Base-by-base conservation (phyloP, 1,284 basidiomycete species). In the Sanghuangporus sanghuang region DNA sequence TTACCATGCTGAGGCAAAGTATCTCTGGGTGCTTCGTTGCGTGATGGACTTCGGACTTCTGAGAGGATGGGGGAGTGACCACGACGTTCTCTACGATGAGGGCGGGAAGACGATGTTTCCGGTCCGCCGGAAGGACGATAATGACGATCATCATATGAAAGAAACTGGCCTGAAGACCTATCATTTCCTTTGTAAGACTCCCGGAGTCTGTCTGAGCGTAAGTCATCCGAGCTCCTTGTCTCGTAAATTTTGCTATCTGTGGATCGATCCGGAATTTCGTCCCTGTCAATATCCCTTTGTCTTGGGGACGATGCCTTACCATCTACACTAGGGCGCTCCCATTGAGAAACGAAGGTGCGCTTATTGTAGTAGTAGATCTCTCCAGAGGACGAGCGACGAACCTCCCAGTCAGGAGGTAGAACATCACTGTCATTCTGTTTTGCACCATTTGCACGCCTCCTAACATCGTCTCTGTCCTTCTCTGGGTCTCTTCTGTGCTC, bases 331-430 rank as follows among this genome's bases (percentile, higher is more conserved):
- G 86, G 86, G 63, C 77, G 77, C 58, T 72, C 77, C 87, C 88
- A 89, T 2, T 83, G 85, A 27, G 83, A 83, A 72, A 83, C 76
- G 56, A 81, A 71, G 9, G 86, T 87, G 67, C 77, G 77, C 56
- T 71, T 70, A 67, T 89, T 88, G 69, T 85, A 88, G 68, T 83
- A 89, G 69, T 89, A 89, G 4, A 73, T 72, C 14, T 67, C 74
- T 73, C 23, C 78, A 76, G 57, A 86, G 80, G 64, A 48, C 7
- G 61, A 58, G n/a, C 54, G 50, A 21, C 68, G 64, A 53, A 78
- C 68, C 74, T 89, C 87, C 86, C 87, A 89, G 64, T 82, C 80
- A 35, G 81, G 77, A 12, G 85, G 85, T 32, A 88, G 76, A 42
- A 76, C 69, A 61, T 78, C 77, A 57, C 67, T 63, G 64, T 64